Percentiles rank a stretch among this genome's conserved stretches.
Evolutionary conservation across 129 eudicot genomes (phyloP).

Genomic region (Rutidosis leptorrhynchoides): DNA sequence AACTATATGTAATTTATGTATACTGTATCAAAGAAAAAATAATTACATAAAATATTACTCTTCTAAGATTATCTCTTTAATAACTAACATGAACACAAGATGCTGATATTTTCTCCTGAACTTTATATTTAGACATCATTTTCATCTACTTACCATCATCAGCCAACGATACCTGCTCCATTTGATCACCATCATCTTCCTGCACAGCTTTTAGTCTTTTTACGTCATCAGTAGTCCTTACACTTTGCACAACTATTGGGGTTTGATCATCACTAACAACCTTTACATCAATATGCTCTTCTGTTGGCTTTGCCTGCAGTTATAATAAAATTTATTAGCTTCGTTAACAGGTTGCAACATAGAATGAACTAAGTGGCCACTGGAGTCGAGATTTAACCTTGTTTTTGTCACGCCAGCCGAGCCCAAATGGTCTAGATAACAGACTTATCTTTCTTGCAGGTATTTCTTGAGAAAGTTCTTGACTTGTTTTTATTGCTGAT

Average conservation of each 20-base stretch:
- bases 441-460: slow-evolving; percentile 78
- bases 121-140: slow-evolving; percentile 14
- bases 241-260: slow-evolving; percentile 23
- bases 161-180: slow-evolving; percentile 37
- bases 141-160: slow-evolving; percentile 34
- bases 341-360: not conserved
- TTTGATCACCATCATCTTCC: slow-evolving; percentile 37
- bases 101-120: slow-evolving; percentile 6
- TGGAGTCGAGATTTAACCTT: slow-evolving; percentile 49
- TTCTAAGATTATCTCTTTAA: slow-evolving; percentile 25
- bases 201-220: slow-evolving; percentile 23
- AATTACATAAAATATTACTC: slow-evolving; percentile 4
- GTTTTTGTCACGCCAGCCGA: slow-evolving; percentile 87
- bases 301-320: slow-evolving; percentile 47
- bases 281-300: slow-evolving; percentile 39
- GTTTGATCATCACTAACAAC: slow-evolving; percentile 33
- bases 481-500: slow-evolving; percentile 49
- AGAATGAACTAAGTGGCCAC: slow-evolving; percentile 10
- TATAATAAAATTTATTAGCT: slow-evolving; percentile 8
- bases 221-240: slow-evolving; percentile 33
- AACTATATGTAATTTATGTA: slow-evolving; percentile 26
- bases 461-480: slow-evolving; percentile 52
- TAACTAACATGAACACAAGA: slow-evolving; percentile 25
- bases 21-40: slow-evolving; percentile 10
- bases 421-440: slow-evolving; percentile 79